Evolutionary conservation across 345 rosid species (phyloP).

Genomic region (Sapria himalayana): DNA sequence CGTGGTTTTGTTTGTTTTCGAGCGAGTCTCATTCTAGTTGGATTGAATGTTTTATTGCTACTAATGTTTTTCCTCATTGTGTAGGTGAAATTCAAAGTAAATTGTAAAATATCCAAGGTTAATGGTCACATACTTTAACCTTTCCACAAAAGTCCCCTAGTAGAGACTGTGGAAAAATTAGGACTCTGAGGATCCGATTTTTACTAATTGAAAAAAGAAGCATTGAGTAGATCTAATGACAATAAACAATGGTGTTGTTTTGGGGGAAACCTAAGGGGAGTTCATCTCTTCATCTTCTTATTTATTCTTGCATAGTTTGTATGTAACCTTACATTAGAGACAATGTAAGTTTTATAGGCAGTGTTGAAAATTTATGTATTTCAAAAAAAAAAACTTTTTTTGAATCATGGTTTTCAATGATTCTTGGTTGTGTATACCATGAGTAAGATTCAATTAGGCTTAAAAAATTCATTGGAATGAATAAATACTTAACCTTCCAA

Average conservation of each 20-base stretch:
- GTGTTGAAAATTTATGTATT: not conserved
- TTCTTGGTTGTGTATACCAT: not conserved
- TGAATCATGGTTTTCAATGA: not conserved
- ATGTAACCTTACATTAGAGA: slow-evolving; percentile 6
- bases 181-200: slow-evolving; percentile 2
- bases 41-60: not conserved
- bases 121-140: slow-evolving; percentile 6
- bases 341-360: slow-evolving; percentile 1
- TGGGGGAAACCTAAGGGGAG: slow-evolving; percentile 4
- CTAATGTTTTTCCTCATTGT: not conserved
- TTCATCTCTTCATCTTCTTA: not conserved
- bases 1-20: not conserved
- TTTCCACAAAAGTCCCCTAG: slow-evolving; percentile 1
- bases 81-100: slow-evolving; percentile 1
- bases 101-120: slow-evolving; percentile 1
- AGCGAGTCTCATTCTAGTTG: not conserved
- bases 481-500: slow-evolving; percentile 2
- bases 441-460: slow-evolving; percentile 1
- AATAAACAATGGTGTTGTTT: slow-evolving; percentile 2
- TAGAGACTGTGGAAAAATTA: slow-evolving; percentile 2
- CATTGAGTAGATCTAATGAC: not conserved
- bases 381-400: not conserved
- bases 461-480: slow-evolving; percentile 1
- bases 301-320: slow-evolving; percentile 4
- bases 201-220: not conserved